phyloP scores from a whole-genome alignment of 2,329 filamentous ascomycete genomes.

The Penicillium janthinellum region DNA sequence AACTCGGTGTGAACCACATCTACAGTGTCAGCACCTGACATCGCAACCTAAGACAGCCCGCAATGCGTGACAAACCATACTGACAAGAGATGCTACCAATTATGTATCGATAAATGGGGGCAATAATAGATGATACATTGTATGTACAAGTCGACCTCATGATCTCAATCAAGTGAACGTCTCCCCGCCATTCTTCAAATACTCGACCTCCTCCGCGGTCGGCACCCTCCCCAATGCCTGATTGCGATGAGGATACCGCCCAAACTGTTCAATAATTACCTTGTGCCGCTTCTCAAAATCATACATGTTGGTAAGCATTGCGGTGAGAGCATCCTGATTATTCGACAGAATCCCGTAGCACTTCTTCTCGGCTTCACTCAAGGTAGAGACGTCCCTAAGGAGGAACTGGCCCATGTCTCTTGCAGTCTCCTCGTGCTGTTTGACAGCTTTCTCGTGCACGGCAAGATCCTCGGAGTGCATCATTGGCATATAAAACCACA shows the following conservation, averaged over 20 bases:
- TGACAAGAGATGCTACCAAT: not conserved
- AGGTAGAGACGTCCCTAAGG: conserved; percentile 6
- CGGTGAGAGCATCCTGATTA: conserved; percentile 12
- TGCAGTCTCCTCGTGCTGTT: conserved; percentile 18
- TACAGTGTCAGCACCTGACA: too few species aligned
- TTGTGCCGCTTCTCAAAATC: conserved; percentile 27
- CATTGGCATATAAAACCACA: conserved; percentile 63
- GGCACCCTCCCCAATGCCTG: conserved; percentile 22
- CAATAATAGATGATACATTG: too few species aligned
- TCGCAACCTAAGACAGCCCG: too few species aligned
- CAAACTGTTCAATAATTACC: conserved; percentile 30
- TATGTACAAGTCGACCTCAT: not conserved
- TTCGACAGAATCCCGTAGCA: conserved; percentile 15
- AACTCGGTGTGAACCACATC: too few species aligned
- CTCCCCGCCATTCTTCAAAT: conserved; percentile 28
- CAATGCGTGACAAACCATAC: too few species aligned
- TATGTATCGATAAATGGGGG: too few species aligned
- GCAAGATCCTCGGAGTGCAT: conserved; percentile 53
- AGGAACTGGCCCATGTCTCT: conserved; percentile 22
- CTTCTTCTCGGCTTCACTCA: conserved; percentile 19
- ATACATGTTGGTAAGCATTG: conserved; percentile 9
- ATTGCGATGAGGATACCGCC: conserved; percentile 31
- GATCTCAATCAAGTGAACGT: conserved; percentile 15
- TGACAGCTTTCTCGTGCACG: conserved; percentile 22
- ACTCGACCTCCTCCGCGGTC: conserved; percentile 25